Percentiles rank a stretch among this genome's conserved stretches.
Evolutionary conservation across 352 stramenopile species (phyloP).

Genomic region (Poterioochromonas sp.): DNA sequence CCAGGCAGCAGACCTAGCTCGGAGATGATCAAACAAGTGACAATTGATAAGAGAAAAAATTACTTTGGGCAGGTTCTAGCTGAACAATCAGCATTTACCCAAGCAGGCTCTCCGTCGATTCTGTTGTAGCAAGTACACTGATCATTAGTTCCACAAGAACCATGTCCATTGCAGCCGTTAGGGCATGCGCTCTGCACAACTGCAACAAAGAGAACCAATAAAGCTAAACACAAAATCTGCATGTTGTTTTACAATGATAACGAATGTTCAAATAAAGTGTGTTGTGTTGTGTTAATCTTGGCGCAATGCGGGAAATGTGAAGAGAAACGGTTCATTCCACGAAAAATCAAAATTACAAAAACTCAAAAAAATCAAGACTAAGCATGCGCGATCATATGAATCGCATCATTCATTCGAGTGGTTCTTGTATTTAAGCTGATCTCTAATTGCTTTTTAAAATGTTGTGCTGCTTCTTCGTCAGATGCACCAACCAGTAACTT

Average conservation of each 20-base stretch:
- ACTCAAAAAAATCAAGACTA: not conserved
- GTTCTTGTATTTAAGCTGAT: slow-evolving; percentile 34
- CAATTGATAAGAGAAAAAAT: not conserved
- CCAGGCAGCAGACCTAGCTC: slow-evolving; percentile 48
- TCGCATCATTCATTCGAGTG: slow-evolving; percentile 31
- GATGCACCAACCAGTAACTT: slow-evolving; percentile 41
- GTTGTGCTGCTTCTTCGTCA: slow-evolving; percentile 42
- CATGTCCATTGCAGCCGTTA: slow-evolving; percentile 57
- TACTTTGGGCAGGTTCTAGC: slow-evolving; percentile 54
- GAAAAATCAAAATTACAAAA: not conserved
- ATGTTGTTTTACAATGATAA: too few relatives aligned
- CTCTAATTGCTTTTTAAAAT: slow-evolving; percentile 45
- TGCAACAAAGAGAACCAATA: slow-evolving; percentile 1
- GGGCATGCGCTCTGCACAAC: slow-evolving; percentile 46
- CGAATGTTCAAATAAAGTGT: too few relatives aligned
- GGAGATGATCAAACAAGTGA: not conserved
- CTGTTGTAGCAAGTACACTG: slow-evolving; percentile 76
- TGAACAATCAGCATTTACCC: slow-evolving; percentile 55
- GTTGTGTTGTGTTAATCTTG: too few relatives aligned
- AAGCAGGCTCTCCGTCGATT: slow-evolving; percentile 52
- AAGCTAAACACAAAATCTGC: too few relatives aligned
- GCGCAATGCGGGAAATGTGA: too few relatives aligned
- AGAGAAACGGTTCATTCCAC: not conserved
- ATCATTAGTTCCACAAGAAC: slow-evolving; percentile 60
- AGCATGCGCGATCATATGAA: slow-evolving; percentile 37